phyloP scores from a whole-genome alignment of 768 basidiomycete species.

The Ephemerocybe angulata region DNA sequence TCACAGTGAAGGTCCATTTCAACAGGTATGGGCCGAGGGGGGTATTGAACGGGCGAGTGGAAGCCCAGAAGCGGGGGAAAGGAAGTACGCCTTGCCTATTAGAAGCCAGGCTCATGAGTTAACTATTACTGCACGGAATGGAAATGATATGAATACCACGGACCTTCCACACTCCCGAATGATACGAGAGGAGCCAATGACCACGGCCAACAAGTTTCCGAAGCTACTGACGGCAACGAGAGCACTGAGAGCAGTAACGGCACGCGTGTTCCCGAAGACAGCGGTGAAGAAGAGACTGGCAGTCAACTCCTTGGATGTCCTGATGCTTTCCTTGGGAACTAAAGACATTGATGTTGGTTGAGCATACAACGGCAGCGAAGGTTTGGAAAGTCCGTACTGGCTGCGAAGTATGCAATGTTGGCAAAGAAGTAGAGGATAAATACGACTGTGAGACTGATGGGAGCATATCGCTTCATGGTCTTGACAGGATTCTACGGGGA shows the following conservation, averaged over 20 bases:
- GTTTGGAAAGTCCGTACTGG: constrained; percentile 12
- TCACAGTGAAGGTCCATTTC: constrained; percentile 42
- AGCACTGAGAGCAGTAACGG: constrained; percentile 33
- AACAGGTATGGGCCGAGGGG: constrained; percentile 44
- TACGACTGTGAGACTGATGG: constrained; percentile 43
- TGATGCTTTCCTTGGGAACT: constrained; percentile 43
- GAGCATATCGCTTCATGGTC: constrained; percentile 43
- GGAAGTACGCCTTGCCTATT: constrained; percentile 49
- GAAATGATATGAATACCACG: neutral
- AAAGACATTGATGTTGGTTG: constrained; percentile 6
- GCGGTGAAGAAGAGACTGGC: constrained; percentile 49
- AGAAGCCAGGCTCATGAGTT: neutral
- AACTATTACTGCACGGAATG: neutral
- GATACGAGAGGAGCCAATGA: constrained; percentile 42
- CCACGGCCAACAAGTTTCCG: constrained; percentile 35
- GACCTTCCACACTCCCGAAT: constrained; percentile 42
- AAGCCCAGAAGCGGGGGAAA: constrained; percentile 46
- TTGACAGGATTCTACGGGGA: constrained; percentile 35
- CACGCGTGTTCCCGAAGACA: constrained; percentile 41
- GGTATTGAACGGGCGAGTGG: constrained; percentile 49
- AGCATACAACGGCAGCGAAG: neutral
- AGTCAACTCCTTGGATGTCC: constrained; percentile 39
- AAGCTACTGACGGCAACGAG: constrained; percentile 38
- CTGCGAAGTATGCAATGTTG: constrained; percentile 41
- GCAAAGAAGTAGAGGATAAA: constrained; percentile 45